A percentile compares a stretch with the other conserved stretches of the same genome.
phyloP scores from a whole-genome alignment of 306 rosid genomes.

The Inga laurina region DNA sequence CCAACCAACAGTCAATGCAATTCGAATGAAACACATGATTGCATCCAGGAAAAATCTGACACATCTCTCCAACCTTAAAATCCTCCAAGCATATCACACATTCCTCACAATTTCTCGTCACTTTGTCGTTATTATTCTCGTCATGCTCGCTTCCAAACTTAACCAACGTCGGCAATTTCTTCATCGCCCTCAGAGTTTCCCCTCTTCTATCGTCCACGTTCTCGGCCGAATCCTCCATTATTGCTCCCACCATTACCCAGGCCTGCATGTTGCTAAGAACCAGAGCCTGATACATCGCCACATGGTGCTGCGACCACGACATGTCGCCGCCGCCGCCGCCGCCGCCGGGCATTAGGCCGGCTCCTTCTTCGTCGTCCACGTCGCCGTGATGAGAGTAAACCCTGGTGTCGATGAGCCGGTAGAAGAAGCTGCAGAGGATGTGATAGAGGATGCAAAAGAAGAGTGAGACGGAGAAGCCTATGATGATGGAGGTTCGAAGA shows the following conservation, averaged over 20 bases:
- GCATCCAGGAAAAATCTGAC: constrained; percentile 62
- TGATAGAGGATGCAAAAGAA: constrained; percentile 35
- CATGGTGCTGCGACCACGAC: not conserved
- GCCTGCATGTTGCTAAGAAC: constrained; percentile 31
- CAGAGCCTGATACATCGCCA: constrained; percentile 8
- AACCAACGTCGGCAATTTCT: constrained; percentile 54
- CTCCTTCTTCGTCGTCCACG: no score
- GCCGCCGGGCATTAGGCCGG: no score
- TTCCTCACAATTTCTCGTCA: not conserved
- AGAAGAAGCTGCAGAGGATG: constrained; percentile 25
- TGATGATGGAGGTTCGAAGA: constrained; percentile 28
- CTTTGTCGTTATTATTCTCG: not conserved
- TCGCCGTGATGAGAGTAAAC: not conserved
- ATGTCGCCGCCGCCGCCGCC: not conserved
- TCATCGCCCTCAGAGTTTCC: constrained; percentile 37
- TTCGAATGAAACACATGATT: constrained; percentile 60
- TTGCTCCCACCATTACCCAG: constrained; percentile 1
- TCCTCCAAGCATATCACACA: constrained; percentile 73
- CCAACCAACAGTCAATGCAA: constrained; percentile 63
- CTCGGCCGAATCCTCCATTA: constrained; percentile 6
- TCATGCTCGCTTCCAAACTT: constrained; percentile 48
- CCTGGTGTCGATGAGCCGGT: constrained; percentile 30
- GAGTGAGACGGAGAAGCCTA: constrained; percentile 33
- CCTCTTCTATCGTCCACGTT: constrained; percentile 36
- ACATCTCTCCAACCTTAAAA: constrained; percentile 43